Evolutionary conservation across 495 filamentous ascomycete species (phyloP).

Genomic region (Xylaria acuta): DNA sequence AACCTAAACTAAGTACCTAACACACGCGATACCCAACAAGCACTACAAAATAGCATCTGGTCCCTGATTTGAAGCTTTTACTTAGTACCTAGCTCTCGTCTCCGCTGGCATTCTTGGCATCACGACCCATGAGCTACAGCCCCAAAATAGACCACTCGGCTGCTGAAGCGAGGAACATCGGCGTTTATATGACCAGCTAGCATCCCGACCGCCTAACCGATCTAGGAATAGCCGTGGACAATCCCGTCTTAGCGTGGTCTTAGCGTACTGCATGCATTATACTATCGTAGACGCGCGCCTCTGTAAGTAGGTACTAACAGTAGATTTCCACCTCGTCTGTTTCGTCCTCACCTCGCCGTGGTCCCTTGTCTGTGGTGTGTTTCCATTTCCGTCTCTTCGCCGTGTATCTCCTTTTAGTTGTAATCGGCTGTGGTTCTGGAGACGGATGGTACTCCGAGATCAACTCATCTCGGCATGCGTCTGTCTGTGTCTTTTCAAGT

Average conservation of each 20-base stretch:
- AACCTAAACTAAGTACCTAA: too few relatives aligned
- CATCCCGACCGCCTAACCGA: slow-evolving; percentile 1
- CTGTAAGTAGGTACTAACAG: slow-evolving; percentile 16
- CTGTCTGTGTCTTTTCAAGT: not conserved
- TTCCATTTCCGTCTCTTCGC: not conserved
- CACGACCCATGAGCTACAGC: not conserved
- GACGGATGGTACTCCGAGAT: not conserved
- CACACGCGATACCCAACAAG: not conserved
- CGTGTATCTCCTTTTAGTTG: not conserved
- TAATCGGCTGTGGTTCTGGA: not conserved
- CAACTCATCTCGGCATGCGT: not conserved
- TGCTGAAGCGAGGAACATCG: slow-evolving; percentile 13
- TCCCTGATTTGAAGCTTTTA: not conserved
- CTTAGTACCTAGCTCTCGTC: not conserved
- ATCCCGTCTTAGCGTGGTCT: slow-evolving; percentile 8
- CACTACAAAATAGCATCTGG: not conserved
- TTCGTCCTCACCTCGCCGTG: not conserved
- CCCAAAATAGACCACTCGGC: slow-evolving; percentile 26
- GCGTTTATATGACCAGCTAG: slow-evolving; percentile 16
- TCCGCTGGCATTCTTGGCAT: slow-evolving; percentile 13
- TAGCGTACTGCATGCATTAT: slow-evolving; percentile 12
- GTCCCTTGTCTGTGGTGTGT: not conserved
- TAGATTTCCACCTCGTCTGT: not conserved
- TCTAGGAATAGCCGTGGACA: not conserved
- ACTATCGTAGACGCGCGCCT: slow-evolving; percentile 42